Percentiles rank a stretch among this genome's conserved stretches.
These are phyloP conservation scores for Gynostemma pentaphyllum DNA, from an alignment of 306 rosid species.

Conservation along the genomic window DNA sequence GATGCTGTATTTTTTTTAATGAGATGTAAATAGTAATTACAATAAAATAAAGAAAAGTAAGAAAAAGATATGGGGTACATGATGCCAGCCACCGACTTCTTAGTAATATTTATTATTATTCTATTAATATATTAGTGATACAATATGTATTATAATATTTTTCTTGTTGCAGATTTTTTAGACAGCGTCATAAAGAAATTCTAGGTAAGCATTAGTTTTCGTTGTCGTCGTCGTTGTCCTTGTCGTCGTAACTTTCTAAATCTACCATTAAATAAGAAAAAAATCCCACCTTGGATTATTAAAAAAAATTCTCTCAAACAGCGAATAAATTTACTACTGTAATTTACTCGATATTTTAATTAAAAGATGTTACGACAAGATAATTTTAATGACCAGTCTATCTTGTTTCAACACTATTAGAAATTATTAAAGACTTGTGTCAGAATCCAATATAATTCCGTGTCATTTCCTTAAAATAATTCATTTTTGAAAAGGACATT, in stretches of 20 bases:
- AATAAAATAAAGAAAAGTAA: not conserved
- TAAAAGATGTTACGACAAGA: not conserved
- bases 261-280: too few species aligned
- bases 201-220: not conserved
- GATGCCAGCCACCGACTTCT: too few species aligned
- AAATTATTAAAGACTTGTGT: not conserved
- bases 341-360: not conserved
- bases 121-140: not conserved
- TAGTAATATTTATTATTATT: too few species aligned
- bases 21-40: not conserved
- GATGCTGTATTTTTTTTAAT: not conserved
- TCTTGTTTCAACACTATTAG: not conserved
- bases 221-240: not conserved
- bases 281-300: too few species aligned
- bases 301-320: too few species aligned
- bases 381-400: not conserved
- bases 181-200: not conserved
- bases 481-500: not conserved
- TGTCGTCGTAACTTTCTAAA: not conserved
- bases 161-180: too few species aligned
- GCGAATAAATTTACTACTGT: too few species aligned
- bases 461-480: not conserved
- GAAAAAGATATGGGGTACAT: too few species aligned
- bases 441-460: conserved; percentile 3
- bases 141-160: not conserved